phyloP scores from a whole-genome alignment of 2,329 filamentous ascomycete species.

The Pseudopyrenochaeta lycopersici region DNA sequence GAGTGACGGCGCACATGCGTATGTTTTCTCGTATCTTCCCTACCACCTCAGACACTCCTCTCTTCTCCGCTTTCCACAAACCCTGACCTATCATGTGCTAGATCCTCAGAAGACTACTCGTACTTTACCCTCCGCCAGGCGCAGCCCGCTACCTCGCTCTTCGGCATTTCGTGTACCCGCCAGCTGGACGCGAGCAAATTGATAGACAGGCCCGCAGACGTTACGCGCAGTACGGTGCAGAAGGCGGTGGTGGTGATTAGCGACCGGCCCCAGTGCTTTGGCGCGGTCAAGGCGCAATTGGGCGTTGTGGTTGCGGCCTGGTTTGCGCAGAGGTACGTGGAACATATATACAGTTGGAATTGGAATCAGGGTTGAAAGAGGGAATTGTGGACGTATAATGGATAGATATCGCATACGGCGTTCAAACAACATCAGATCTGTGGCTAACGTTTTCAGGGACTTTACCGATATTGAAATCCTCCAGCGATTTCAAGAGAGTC shows the following conservation, averaged over 20 bases:
- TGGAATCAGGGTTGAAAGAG: neutral
- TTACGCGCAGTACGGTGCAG: conserved; percentile 96
- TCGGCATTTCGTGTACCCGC: conserved; percentile 93
- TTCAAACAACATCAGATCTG: neutral
- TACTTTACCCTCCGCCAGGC: conserved; percentile 88
- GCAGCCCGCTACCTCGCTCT: conserved; percentile 78
- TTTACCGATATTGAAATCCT: conserved; percentile 93
- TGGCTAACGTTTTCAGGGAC: conserved; percentile 61
- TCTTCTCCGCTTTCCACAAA: neutral
- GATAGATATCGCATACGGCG: neutral
- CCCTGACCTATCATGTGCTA: no score
- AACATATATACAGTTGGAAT: neutral
- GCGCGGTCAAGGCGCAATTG: conserved; percentile 87
- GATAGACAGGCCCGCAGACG: conserved; percentile 81
- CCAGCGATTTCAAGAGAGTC: conserved; percentile 86
- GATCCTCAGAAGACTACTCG: conserved; percentile 93
- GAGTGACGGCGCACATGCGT: conserved; percentile 94
- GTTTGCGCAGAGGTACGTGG: conserved; percentile 82
- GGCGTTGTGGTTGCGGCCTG: conserved; percentile 92
- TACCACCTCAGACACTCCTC: no score
- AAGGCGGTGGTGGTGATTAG: conserved; percentile 97
- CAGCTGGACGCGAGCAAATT: conserved; percentile 85
- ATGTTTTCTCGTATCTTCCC: conserved; percentile 51
- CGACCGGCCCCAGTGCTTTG: conserved; percentile 88
- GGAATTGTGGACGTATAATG: neutral